A percentile compares a stretch with the other conserved stretches of the same genome.
phyloP scores from a whole-genome alignment of 805 yeast species.

The Kodamaea sagamina region DNA sequence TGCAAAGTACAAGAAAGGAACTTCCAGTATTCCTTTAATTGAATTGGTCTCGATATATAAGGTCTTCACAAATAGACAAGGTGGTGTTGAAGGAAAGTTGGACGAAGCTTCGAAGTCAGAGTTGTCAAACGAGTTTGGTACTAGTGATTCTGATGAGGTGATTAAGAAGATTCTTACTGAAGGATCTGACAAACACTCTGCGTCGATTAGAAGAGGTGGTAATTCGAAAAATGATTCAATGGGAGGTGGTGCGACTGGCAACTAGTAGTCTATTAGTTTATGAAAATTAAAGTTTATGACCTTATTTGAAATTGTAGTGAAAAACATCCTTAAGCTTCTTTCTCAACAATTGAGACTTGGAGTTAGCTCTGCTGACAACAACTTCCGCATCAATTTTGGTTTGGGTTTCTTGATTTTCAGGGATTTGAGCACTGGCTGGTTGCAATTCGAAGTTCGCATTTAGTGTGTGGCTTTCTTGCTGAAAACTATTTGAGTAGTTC shows the following conservation, averaged over 20 bases:
- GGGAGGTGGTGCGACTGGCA: conserved; percentile 32
- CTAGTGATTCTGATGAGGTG: conserved; percentile 53
- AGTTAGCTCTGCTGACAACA: conserved; percentile 4
- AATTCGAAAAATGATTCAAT: conserved; percentile 47
- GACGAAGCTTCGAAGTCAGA: conserved; percentile 72
- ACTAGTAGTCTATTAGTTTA: conserved; percentile 12
- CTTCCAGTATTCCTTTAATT: conserved; percentile 56
- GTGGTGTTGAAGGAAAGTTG: conserved; percentile 72
- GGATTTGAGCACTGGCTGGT: neutral
- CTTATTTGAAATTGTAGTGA: neutral
- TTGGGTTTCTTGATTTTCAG: too few relatives aligned
- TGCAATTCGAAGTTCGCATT: neutral
- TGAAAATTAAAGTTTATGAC: neutral
- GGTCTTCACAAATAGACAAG: conserved; percentile 60
- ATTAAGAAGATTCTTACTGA: conserved; percentile 57
- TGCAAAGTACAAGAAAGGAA: conserved; percentile 51
- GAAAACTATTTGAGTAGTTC: neutral
- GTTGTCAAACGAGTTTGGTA: conserved; percentile 69
- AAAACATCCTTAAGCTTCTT: neutral
- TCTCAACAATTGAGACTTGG: neutral
- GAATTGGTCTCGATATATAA: conserved; percentile 65
- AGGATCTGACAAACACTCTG: conserved; percentile 54
- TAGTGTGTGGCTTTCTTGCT: neutral
- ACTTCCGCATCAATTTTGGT: too few relatives aligned
- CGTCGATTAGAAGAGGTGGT: conserved; percentile 22